phyloP scores from a whole-genome alignment of 129 eudicot species.

The Artemisia annua region DNA sequence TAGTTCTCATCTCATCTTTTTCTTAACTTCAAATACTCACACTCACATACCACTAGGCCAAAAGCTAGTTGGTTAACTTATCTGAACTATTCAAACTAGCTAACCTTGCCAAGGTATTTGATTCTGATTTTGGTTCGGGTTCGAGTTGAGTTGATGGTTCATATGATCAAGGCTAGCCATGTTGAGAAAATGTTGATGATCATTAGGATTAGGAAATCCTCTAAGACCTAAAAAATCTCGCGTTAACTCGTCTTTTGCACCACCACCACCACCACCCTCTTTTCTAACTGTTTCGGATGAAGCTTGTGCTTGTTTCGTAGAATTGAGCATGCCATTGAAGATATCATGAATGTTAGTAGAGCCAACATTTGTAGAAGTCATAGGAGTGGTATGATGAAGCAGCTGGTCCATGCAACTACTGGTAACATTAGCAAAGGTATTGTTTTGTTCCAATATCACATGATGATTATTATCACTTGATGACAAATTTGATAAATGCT shows the following conservation, averaged over 20 bases:
- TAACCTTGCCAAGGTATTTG: conserved; percentile 65
- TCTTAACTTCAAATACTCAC: no score
- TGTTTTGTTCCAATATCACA: conserved; percentile 40
- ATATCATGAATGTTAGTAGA: conserved; percentile 41
- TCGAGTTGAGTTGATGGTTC: conserved; percentile 42
- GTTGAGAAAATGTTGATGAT: conserved; percentile 47
- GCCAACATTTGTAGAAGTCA: conserved; percentile 39
- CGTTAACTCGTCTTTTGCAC: conserved; percentile 52
- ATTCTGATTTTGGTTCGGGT: conserved; percentile 29
- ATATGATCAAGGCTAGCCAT: conserved; percentile 51
- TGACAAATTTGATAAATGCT: conserved; percentile 40
- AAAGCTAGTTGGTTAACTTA: no score
- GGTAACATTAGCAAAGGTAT: conserved; percentile 33
- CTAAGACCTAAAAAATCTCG: conserved; percentile 77
- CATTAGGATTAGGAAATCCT: conserved; percentile 45
- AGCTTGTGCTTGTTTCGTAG: conserved; percentile 20
- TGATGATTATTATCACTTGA: conserved; percentile 43
- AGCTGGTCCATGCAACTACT: conserved; percentile 46
- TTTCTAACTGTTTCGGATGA: conserved; percentile 24
- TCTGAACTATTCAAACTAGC: conserved; percentile 19
- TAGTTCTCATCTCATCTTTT: neutral
- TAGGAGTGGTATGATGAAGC: conserved; percentile 29
- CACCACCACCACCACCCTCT: conserved; percentile 35
- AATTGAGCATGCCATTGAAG: conserved; percentile 39
- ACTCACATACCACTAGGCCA: no score